Base-by-base conservation (phyloP, 2,329 filamentous ascomycete species). In the Aspergillus puulaauensis region DNA sequence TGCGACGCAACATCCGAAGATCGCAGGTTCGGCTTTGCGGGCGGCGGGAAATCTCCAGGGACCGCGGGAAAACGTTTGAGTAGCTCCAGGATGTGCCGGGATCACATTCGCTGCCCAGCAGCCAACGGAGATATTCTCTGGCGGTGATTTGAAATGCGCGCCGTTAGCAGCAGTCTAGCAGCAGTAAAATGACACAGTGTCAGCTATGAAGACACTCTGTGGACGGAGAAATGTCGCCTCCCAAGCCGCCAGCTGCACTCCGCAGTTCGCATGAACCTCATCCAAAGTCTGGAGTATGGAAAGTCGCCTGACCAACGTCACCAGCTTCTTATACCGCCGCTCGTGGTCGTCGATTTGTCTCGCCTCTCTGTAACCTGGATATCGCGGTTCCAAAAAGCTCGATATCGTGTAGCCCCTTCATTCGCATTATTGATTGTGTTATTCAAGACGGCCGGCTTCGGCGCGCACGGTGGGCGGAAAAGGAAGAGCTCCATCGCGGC, bases 391-490 rank as follows among this genome's bases (percentile, higher is more conserved):
- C 37, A 23, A 51, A 8, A 24, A 24, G 12, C 31, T 17, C 21
- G 33, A 39, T 24, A 53, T 24, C 14, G 19, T 24, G 39, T 46
- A 37, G 31, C 49, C 9, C 43, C 31, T 33, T 48, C 6, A 48
- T 53, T 52, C 27, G 33, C 41, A 53, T 53, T 53, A 53, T 53
- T 46, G 51, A 54, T 48, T 48, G 31, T 41, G 44, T 54, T 48
- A 53, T 53, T 45, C 51, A 53, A 33, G 33, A 50, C 23, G 56
- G 58, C 62, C 62, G 68, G 66, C 69, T 69, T 70, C 69, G 68
- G 69, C 68, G 66, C 44, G 47, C 49, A 58, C 58, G 58, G 60
- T 64, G 62, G 60, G 62, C 62, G 62, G 60, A 64, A 62, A 62
- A 54, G 59, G 59, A 64, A 59, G 58, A 57, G 35, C 49, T 56